These are phyloP conservation scores for Flueggea neowawraea DNA, from an alignment of 441 rosid species.

Conservation along the genomic window DNA sequence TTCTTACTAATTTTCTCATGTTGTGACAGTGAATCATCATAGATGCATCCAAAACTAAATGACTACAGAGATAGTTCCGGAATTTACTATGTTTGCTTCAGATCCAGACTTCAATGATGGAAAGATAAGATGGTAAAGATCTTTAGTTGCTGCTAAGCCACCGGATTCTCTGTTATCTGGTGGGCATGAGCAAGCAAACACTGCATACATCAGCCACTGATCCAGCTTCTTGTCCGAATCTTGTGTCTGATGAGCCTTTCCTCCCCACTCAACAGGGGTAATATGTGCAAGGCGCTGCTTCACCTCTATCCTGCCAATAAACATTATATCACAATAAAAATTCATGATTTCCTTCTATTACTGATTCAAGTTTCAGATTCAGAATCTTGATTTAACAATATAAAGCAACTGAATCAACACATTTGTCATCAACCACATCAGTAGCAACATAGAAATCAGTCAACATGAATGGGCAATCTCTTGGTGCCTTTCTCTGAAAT, in stretches of 20 bases:
- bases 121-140: conserved; percentile 91
- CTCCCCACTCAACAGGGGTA: conserved; percentile 94
- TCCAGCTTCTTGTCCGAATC: conserved; percentile 97
- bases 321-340: conserved; percentile 5
- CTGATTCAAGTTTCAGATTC: neutral
- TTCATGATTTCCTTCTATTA: neutral
- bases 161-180: conserved; percentile 87
- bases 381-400: conserved; percentile 8
- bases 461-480: no score
- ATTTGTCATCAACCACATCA: no score
- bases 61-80: neutral
- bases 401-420: neutral
- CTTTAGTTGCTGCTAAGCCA: conserved; percentile 80
- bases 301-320: conserved; percentile 70
- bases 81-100: conserved; percentile 84
- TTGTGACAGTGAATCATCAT: no score
- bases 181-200: conserved; percentile 98
- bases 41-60: no score
- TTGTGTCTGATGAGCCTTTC: conserved; percentile 88
- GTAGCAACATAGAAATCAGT: neutral
- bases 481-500: no score
- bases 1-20: no score
- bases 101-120: conserved; percentile 91
- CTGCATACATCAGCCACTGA: conserved; percentile 98
- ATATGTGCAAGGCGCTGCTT: conserved; percentile 86